These are phyloP conservation scores for Aspergillus sp. DNA, from an alignment of 2,329 filamentous ascomycete genomes.

Conservation along the genomic window DNA sequence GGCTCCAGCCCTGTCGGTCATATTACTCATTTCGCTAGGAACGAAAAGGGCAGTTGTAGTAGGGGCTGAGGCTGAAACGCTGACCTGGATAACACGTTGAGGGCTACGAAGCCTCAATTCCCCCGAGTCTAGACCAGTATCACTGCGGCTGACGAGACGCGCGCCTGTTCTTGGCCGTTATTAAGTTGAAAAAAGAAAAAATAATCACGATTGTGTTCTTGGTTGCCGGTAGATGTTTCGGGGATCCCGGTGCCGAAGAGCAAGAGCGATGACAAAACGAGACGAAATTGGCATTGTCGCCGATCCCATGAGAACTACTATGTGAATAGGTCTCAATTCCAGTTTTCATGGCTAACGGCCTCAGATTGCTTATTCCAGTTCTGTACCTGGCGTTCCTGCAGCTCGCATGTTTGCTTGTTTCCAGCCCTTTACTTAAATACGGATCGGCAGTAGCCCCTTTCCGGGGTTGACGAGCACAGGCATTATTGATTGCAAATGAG, in stretches of 20 bases:
- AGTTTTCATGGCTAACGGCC: neutral
- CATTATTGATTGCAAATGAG: neutral
- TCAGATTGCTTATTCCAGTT: neutral
- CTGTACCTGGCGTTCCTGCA: neutral
- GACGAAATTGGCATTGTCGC: slow-evolving; percentile 13
- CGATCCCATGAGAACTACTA: slow-evolving; percentile 10
- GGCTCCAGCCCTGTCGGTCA: neutral
- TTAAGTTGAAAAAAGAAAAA: neutral
- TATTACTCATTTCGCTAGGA: neutral
- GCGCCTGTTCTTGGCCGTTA: slow-evolving; percentile 1
- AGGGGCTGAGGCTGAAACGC: neutral
- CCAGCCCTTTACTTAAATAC: neutral
- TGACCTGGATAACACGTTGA: neutral
- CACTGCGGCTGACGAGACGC: neutral
- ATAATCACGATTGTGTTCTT: neutral
- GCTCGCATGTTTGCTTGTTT: slow-evolving; percentile 1
- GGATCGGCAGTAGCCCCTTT: slow-evolving; percentile 2
- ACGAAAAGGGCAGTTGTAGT: neutral
- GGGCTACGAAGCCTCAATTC: neutral
- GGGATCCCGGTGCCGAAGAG: neutral
- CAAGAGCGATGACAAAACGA: neutral
- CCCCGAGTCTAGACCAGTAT: neutral
- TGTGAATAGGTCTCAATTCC: neutral
- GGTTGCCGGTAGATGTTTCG: neutral
- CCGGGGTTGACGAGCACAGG: neutral